Evolutionary conservation across 495 filamentous ascomycete genomes (phyloP).

Genomic region (Penicillium canescens): DNA sequence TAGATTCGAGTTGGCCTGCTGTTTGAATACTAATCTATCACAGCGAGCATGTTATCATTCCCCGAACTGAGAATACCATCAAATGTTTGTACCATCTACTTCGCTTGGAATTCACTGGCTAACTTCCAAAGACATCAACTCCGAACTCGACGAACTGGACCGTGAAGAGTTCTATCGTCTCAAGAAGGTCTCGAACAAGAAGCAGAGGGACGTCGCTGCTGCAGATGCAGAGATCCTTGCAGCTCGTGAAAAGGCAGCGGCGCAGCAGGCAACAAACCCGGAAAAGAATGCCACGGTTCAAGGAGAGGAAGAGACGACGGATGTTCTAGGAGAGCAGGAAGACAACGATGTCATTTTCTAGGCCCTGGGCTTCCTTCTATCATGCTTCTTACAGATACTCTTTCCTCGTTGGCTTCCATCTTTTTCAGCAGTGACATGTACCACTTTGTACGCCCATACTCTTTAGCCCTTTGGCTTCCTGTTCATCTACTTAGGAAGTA

Average conservation of each 20-base stretch:
- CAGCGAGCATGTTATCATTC: slow-evolving; percentile 94
- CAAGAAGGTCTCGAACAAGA: slow-evolving; percentile 98
- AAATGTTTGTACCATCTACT: slow-evolving; percentile 62
- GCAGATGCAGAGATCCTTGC: slow-evolving; percentile 71
- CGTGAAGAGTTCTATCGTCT: slow-evolving; percentile 97
- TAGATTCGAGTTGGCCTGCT: background rate
- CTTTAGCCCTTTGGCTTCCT: slow-evolving; percentile 5
- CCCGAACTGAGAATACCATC: slow-evolving; percentile 97
- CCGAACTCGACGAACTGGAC: slow-evolving; percentile 96
- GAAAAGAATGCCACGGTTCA: slow-evolving; percentile 16
- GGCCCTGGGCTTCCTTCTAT: slow-evolving; percentile 9
- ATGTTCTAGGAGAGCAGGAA: slow-evolving; percentile 81
- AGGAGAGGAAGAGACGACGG: slow-evolving; percentile 45
- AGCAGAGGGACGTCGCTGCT: slow-evolving; percentile 77
- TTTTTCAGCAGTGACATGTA: slow-evolving; percentile 21
- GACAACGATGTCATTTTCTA: slow-evolving; percentile 97
- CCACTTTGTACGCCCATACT: slow-evolving; percentile 18
- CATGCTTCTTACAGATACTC: slow-evolving; percentile 10
- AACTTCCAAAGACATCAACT: slow-evolving; percentile 79
- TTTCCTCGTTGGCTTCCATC: slow-evolving; percentile 13
- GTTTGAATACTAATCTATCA: slow-evolving; percentile 13
- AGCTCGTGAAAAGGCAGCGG: slow-evolving; percentile 52
- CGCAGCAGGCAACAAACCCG: slow-evolving; percentile 27
- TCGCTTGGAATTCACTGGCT: slow-evolving; percentile 3
- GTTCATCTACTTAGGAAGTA: slow-evolving; percentile 10